A percentile compares a stretch with the other conserved stretches of the same genome.
phyloP scores from a whole-genome alignment of 345 rosid species.

The Eucalyptus decipiens region DNA sequence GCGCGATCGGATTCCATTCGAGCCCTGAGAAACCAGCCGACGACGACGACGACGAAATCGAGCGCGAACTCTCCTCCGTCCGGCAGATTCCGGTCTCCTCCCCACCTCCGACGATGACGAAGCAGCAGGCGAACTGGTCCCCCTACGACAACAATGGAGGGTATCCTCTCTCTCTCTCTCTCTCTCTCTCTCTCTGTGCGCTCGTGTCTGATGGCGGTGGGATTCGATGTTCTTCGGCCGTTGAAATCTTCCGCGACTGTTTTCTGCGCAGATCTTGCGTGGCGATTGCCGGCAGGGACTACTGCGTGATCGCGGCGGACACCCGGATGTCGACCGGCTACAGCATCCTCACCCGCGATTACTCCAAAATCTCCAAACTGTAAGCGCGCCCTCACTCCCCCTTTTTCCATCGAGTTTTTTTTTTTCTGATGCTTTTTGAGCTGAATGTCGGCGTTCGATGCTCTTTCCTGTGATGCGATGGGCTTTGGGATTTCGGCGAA shows the following conservation, averaged over 20 bases:
- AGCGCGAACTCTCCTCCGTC: too few species aligned
- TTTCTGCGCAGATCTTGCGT: conserved; percentile 57
- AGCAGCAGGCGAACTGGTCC: conserved; percentile 75
- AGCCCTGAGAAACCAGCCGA: background rate
- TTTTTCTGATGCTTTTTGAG: background rate
- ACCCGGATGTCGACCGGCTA: conserved; percentile 96
- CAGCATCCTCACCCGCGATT: conserved; percentile 80
- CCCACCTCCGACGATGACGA: conserved; percentile 31
- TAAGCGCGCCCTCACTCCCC: conserved; percentile 1
- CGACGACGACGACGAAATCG: background rate
- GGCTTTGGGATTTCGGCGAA: background rate
- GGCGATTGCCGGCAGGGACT: conserved; percentile 90
- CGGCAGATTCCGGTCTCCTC: background rate
- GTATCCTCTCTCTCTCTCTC: conserved; percentile 7
- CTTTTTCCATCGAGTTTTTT: background rate
- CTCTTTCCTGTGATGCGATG: background rate
- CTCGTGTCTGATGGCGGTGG: background rate
- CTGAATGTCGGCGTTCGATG: background rate
- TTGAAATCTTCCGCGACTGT: background rate
- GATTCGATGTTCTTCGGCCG: background rate
- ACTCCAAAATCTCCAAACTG: conserved; percentile 84
- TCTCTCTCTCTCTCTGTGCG: background rate
- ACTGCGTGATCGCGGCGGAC: conserved; percentile 93
- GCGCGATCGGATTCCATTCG: background rate
- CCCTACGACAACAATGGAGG: conserved; percentile 99